Percentiles rank a stretch among this genome's conserved stretches.
These are phyloP conservation scores for Basipetospora sp. DNA, from an alignment of 2,329 filamentous ascomycete species.

Conservation along the genomic window DNA sequence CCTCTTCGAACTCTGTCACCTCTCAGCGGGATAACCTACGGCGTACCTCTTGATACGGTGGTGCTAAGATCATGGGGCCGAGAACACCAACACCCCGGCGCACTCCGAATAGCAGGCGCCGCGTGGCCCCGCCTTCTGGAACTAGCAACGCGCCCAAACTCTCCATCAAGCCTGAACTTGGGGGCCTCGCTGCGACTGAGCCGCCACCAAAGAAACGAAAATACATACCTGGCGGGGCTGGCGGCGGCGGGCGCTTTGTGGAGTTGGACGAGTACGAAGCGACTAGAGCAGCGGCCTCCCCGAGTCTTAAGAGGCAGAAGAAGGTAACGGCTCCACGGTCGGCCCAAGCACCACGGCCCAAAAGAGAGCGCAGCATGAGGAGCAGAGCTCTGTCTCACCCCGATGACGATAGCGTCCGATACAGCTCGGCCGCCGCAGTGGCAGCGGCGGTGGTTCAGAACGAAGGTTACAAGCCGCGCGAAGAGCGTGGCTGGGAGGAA, in stretches of 20 bases:
- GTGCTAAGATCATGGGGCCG: conserved; percentile 3
- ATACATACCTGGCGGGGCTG: conserved; percentile 77
- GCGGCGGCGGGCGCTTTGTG: conserved; percentile 71
- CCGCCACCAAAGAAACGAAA: conserved; percentile 55
- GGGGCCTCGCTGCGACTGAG: conserved; percentile 27
- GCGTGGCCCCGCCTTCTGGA: conserved; percentile 13
- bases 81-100: conserved; percentile 6
- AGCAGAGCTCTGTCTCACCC: conserved; percentile 39
- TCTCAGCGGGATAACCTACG: background rate
- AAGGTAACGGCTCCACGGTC: conserved; percentile 9
- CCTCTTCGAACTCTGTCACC: background rate
- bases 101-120: conserved; percentile 25
- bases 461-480: conserved; percentile 91
- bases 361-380: conserved; percentile 33
- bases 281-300: conserved; percentile 21
- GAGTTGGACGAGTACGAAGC: conserved; percentile 54
- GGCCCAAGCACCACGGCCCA: conserved; percentile 1
- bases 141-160: too few relatives aligned
- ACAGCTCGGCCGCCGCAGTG: conserved; percentile 75
- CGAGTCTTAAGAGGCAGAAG: conserved; percentile 15
- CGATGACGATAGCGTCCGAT: conserved; percentile 50
- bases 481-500: conserved; percentile 94
- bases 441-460: conserved; percentile 77
- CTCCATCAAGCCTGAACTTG: background rate
- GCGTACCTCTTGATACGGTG: background rate